Evolutionary conservation across 495 filamentous ascomycete species (phyloP), one percentile per base, ranked within the genome.

Genomic region (Rhypophila decipiens): DNA sequence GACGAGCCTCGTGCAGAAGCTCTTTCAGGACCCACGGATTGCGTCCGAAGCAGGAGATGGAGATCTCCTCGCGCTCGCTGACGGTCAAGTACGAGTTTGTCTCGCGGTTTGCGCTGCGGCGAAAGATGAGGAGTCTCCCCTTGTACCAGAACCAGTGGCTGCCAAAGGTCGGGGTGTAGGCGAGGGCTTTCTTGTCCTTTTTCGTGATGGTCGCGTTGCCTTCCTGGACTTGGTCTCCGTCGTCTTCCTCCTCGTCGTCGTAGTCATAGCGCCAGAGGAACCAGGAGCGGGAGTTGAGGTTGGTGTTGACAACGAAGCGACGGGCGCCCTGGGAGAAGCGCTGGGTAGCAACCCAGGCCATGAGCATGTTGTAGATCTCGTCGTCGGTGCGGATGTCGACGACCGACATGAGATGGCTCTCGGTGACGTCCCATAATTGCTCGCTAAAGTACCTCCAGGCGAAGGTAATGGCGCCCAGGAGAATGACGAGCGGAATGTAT

Each of bases 291-390:
- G 70, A 75, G 47, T 70, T 70, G 12, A 78, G 60, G 47, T 76
- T 79, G 12, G 79, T 80, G 37, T 79, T 81, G 11, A 77, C 82
- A 5, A 86, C 73, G 47, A 85, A 83, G 5, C 74, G 72, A 5
- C 75, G 77, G 1, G 79, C 74, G 3, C 65, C 63, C 39, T 76
- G 72, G 24, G 78, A 72, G 43, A 82, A 81, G 19, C 64, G 53
- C 55, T 86, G 84, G 29, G 67, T 68, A 19, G 83, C 72, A 2
- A 86, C 72, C 84, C 84, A 87, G 36, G 69, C 73, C 82, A 87
- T 85, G 19, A 86, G 53, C 59, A 84, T 82, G 50, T 75, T 82
- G 66, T 80, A 85, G 36, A 82, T 75, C 53, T 86, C 82, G 49
- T 87, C 83, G 45, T 85, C 79, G 5, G 76, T 70, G 12, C 81